phyloP scores from a whole-genome alignment of 192 early-diverging fungal genomes.

The Linnemannia schmuckeri region DNA sequence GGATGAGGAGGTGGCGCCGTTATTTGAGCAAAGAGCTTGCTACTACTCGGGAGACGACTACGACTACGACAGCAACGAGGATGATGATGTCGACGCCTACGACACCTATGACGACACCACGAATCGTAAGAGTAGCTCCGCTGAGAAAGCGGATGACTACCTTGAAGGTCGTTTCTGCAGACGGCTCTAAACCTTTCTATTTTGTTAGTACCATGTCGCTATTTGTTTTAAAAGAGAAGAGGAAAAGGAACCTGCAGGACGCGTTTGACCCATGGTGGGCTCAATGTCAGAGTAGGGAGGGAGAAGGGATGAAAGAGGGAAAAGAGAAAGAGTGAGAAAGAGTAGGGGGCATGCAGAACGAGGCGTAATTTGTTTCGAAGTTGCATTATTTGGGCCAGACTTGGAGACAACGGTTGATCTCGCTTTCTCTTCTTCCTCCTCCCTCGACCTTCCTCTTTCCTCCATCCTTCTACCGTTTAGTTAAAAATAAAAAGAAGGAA shows the following conservation, averaged over 20 bases:
- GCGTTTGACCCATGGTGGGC: not conserved
- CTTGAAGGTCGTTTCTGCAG: not conserved
- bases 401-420: not conserved
- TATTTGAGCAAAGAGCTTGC: no score
- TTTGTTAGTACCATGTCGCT: not conserved
- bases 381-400: not conserved
- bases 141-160: not conserved
- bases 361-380: slow-evolving; percentile 3
- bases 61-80: not conserved
- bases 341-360: slow-evolving; percentile 5
- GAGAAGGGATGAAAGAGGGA: not conserved
- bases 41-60: not conserved
- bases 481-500: not conserved
- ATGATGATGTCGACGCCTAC: not conserved
- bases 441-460: not conserved
- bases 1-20: no score
- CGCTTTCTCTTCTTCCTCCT: not conserved
- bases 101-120: no score
- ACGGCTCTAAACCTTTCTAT: not conserved
- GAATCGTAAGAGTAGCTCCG: not conserved
- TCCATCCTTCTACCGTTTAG: not conserved
- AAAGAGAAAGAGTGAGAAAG: not conserved
- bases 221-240: not conserved
- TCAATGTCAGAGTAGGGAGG: not conserved
- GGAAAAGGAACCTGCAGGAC: not conserved